Conservation (phyloP, 2,329 filamentous ascomycete genomes). For the Xylariomycetidae sp. region DNA sequence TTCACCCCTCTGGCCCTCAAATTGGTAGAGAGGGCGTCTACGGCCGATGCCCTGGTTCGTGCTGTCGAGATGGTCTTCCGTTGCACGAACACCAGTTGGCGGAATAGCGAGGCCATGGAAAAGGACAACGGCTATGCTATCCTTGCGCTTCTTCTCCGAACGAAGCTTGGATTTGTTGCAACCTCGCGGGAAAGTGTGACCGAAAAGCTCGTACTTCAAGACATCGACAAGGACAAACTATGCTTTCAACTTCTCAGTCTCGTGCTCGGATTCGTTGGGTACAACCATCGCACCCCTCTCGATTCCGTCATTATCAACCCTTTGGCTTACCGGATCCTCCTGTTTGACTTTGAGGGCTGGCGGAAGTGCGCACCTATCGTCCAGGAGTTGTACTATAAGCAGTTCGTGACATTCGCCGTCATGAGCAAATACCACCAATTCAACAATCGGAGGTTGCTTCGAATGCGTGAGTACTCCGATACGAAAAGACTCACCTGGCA, state of each 20-base stretch:
- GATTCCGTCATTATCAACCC: conserved; percentile 95
- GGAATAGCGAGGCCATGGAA: conserved; percentile 98
- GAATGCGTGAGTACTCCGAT: conserved; percentile 67
- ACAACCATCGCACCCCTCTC: conserved; percentile 70
- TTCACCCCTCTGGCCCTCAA: conserved; percentile 82
- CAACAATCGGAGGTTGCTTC: conserved; percentile 76
- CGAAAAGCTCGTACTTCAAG: conserved; percentile 39
- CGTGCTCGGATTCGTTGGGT: conserved; percentile 82
- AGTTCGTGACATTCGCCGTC: conserved; percentile 83
- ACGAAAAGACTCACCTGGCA: conserved; percentile 12
- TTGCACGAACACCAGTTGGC: conserved; percentile 85
- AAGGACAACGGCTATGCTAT: conserved; percentile 91
- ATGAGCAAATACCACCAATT: conserved; percentile 89
- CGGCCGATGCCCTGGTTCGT: conserved; percentile 63
- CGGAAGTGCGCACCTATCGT: conserved; percentile 68
- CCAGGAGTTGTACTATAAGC: conserved; percentile 85
- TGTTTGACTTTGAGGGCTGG: conserved; percentile 94
- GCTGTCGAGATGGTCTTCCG: conserved; percentile 80
- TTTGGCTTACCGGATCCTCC: conserved; percentile 81
- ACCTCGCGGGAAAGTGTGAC: conserved; percentile 28
- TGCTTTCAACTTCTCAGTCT: conserved; percentile 64
- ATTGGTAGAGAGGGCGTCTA: conserved; percentile 70
- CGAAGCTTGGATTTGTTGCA: conserved; percentile 62
- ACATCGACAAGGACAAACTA: conserved; percentile 48
- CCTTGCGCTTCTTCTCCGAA: conserved; percentile 73